Percentiles rank a stretch among this genome's conserved stretches.
These are phyloP conservation scores for Ustilago xerochloae DNA, from an alignment of 1,284 basidiomycete genomes.

Conservation along the genomic window DNA sequence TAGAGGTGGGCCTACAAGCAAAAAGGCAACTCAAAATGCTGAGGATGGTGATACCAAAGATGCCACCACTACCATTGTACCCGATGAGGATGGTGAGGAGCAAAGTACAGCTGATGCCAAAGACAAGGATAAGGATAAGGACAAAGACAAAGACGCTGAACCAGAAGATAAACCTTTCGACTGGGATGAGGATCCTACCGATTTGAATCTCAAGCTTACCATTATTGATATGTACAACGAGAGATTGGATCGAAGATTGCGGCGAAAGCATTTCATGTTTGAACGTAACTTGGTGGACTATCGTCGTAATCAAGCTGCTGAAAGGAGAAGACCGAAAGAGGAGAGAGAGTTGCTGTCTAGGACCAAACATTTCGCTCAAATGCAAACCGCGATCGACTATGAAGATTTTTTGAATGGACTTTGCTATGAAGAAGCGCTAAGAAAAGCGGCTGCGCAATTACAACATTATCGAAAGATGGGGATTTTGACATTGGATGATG, in stretches of 20 bases:
- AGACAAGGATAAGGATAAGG: slow-evolving; percentile 59
- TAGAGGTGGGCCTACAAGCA: slow-evolving; percentile 71
- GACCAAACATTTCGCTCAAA: slow-evolving; percentile 88
- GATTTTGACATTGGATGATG: slow-evolving; percentile 62
- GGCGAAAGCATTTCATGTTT: slow-evolving; percentile 90
- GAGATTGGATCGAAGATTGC: slow-evolving; percentile 85
- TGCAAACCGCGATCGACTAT: slow-evolving; percentile 92
- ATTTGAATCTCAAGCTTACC: slow-evolving; percentile 88
- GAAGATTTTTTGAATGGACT: slow-evolving; percentile 89
- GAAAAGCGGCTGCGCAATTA: slow-evolving; percentile 59
- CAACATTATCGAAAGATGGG: slow-evolving; percentile 65
- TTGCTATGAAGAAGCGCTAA: slow-evolving; percentile 71
- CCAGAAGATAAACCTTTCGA: slow-evolving; percentile 62
- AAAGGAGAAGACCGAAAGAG: slow-evolving; percentile 89
- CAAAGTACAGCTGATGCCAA: slow-evolving; percentile 46
- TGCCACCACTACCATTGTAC: slow-evolving; percentile 27
- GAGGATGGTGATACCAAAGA: slow-evolving; percentile 51
- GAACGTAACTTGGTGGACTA: slow-evolving; percentile 91
- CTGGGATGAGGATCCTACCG: slow-evolving; percentile 80
- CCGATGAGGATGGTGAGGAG: slow-evolving; percentile 24
- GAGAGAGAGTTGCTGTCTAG: slow-evolving; percentile 90
- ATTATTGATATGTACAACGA: slow-evolving; percentile 92
- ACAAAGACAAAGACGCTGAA: slow-evolving; percentile 49
- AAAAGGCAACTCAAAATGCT: slow-evolving; percentile 51
- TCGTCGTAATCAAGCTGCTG: slow-evolving; percentile 83